These are phyloP conservation scores for Hyaloscypha finlandica DNA, from an alignment of 495 filamentous ascomycete species.

Conservation along the genomic window DNA sequence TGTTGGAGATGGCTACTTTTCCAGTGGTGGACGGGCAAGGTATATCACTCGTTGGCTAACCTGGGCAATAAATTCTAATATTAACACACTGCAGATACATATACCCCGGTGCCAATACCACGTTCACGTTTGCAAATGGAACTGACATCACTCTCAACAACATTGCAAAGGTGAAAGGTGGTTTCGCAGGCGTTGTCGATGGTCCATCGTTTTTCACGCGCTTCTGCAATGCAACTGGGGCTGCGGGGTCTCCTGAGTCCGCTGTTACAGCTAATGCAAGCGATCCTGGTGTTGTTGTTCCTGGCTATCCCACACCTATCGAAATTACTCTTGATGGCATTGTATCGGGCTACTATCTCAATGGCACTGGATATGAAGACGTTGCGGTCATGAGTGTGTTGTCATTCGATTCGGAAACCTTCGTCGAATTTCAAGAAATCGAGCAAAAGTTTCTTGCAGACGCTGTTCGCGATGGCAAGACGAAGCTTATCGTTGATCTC, in stretches of 20 bases:
- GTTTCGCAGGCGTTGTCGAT: slow-evolving; percentile 36
- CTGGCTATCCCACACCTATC: slow-evolving; percentile 53
- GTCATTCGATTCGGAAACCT: slow-evolving; percentile 24
- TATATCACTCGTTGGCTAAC: background rate
- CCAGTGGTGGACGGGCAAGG: slow-evolving; percentile 27
- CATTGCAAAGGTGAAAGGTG: slow-evolving; percentile 39
- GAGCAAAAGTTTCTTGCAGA: slow-evolving; percentile 28
- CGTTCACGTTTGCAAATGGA: slow-evolving; percentile 47
- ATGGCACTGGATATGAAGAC: slow-evolving; percentile 27
- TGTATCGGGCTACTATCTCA: slow-evolving; percentile 43
- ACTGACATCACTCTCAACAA: slow-evolving; percentile 39
- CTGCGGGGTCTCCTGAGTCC: slow-evolving; percentile 14
- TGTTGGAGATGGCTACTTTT: slow-evolving; percentile 38
- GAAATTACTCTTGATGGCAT: slow-evolving; percentile 43
- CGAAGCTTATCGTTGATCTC: slow-evolving; percentile 40
- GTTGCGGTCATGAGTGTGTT: slow-evolving; percentile 31
- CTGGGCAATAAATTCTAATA: background rate
- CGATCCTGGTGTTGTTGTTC: slow-evolving; percentile 21
- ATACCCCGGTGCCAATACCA: slow-evolving; percentile 42
- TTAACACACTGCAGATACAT: slow-evolving; percentile 32
- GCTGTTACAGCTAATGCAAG: slow-evolving; percentile 11
- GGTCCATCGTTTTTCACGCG: slow-evolving; percentile 41
- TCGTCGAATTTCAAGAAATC: slow-evolving; percentile 25
- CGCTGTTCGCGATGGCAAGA: slow-evolving; percentile 28
- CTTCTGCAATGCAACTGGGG: slow-evolving; percentile 37